Evolutionary conservation across 1,139 yeast species (phyloP).

Genomic region (Suhomyces yuchorum): DNA sequence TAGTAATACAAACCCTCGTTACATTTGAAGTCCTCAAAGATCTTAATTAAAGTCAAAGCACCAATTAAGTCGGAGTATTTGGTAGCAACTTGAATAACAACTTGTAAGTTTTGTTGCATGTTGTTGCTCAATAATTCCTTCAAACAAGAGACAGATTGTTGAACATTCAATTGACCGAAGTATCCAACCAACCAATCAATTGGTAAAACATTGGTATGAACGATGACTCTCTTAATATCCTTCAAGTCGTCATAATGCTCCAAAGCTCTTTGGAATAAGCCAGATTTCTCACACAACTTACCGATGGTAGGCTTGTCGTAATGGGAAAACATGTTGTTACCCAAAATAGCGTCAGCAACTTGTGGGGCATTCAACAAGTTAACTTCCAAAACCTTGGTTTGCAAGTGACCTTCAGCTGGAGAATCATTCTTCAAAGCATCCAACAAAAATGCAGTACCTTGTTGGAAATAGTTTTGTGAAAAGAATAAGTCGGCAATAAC

Average conservation of each 20-base stretch:
- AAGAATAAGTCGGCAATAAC: conserved; percentile 91
- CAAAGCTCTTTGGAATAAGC: conserved; percentile 89
- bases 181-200: conserved; percentile 91
- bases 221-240: conserved; percentile 93
- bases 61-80: conserved; percentile 95
- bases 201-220: conserved; percentile 83
- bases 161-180: conserved; percentile 93
- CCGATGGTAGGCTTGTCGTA: conserved; percentile 95
- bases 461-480: conserved; percentile 92
- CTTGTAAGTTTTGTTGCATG: conserved; percentile 86
- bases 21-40: conserved; percentile 92
- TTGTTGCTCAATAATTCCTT: conserved; percentile 82
- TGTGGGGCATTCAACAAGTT: conserved; percentile 96
- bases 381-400: conserved; percentile 91
- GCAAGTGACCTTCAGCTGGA: conserved; percentile 95
- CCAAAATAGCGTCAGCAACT: conserved; percentile 98
- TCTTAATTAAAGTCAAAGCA: conserved; percentile 75
- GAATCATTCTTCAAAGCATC: conserved; percentile 94
- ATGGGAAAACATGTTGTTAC: conserved; percentile 93
- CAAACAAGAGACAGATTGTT: conserved; percentile 86
- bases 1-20: conserved; percentile 93
- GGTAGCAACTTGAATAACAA: conserved; percentile 94
- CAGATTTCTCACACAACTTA: conserved; percentile 89
- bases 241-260: conserved; percentile 93
- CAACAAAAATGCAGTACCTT: conserved; percentile 96